A percentile compares a stretch with the other conserved stretches of the same genome.
Evolutionary conservation across 2,329 filamentous ascomycete species (phyloP).

Genomic region (Colletotrichum sojae): DNA sequence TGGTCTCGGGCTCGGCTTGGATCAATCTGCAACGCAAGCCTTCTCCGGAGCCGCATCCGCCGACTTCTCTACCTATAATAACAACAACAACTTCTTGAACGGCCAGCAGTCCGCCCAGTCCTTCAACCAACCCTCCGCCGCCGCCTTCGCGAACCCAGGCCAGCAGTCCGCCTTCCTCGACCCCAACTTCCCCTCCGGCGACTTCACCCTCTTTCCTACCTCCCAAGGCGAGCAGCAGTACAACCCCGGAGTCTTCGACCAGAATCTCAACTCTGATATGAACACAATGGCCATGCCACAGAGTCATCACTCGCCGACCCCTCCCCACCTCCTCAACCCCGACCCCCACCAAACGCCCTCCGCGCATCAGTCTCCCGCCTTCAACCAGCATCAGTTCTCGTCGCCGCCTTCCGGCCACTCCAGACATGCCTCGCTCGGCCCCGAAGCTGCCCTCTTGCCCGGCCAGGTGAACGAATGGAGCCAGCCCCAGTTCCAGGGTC

Average conservation of each 20-base stretch:
- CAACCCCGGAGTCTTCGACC: constrained; percentile 73
- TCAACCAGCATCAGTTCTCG: constrained; percentile 70
- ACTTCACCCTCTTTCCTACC: constrained; percentile 76
- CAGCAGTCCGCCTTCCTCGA: constrained; percentile 64
- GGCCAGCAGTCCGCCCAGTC: constrained; percentile 60
- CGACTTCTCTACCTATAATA: constrained; percentile 63
- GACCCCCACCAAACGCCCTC: constrained; percentile 62
- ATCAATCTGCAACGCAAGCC: constrained; percentile 61
- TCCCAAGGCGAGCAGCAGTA: constrained; percentile 70
- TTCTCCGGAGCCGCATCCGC: constrained; percentile 57
- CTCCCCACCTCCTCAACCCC: constrained; percentile 67
- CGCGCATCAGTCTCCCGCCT: constrained; percentile 70
- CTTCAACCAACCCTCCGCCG: constrained; percentile 55
- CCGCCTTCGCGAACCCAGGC: constrained; percentile 57
- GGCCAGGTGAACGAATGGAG: constrained; percentile 68
- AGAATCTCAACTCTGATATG: constrained; percentile 62
- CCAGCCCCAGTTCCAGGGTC: constrained; percentile 79
- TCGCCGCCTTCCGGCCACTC: constrained; percentile 65
- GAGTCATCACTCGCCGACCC: constrained; percentile 69
- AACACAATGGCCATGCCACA: constrained; percentile 69
- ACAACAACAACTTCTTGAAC: constrained; percentile 64
- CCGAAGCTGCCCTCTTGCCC: constrained; percentile 69
- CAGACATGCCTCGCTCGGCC: constrained; percentile 69
- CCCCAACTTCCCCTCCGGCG: constrained; percentile 66
- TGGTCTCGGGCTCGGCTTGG: constrained; percentile 72